Percentiles rank a stretch among this genome's conserved stretches.
These are phyloP conservation scores for Pseudopyrenochaeta lycopersici DNA, from an alignment of 2,329 filamentous ascomycete species.

Conservation along the genomic window DNA sequence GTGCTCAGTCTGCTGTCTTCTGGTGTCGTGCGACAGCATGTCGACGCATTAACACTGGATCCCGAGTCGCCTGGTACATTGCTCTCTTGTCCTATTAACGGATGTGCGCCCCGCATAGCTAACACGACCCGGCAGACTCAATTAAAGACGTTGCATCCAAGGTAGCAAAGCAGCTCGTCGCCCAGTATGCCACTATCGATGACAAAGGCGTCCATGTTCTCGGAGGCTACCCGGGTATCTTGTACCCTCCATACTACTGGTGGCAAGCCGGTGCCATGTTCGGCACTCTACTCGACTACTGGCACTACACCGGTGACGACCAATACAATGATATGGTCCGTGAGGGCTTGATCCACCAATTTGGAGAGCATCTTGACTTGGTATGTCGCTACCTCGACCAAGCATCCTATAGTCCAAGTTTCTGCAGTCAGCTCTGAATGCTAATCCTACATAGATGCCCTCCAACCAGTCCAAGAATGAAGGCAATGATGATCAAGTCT, in stretches of 20 bases:
- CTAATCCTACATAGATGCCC: conserved; percentile 36
- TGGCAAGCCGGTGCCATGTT: conserved; percentile 81
- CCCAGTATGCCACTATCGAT: conserved; percentile 60
- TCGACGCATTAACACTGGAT: conserved; percentile 34
- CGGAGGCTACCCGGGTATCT: conserved; percentile 54
- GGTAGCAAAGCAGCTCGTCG: conserved; percentile 60
- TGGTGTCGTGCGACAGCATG: conserved; percentile 26
- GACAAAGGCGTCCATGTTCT: conserved; percentile 53
- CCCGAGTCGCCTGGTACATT: conserved; percentile 29
- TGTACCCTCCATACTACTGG: conserved; percentile 65
- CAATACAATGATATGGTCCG: conserved; percentile 74
- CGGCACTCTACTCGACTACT: conserved; percentile 79
- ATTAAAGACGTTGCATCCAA: conserved; percentile 57
- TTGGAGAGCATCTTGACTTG: conserved; percentile 40
- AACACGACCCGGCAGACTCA: conserved; percentile 44
- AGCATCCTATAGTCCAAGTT: background rate
- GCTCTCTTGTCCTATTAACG: background rate
- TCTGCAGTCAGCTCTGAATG: background rate
- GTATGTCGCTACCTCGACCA: conserved; percentile 17
- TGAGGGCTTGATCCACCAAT: conserved; percentile 53
- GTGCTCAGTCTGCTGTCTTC: conserved; percentile 33
- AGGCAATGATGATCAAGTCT: conserved; percentile 67
- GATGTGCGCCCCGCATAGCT: conserved; percentile 1
- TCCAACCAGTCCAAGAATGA: conserved; percentile 48
- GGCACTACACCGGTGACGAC: conserved; percentile 80